Conservation (phyloP, 192 early-diverging fungal genomes). For the Gamsiella multidivaricata region DNA sequence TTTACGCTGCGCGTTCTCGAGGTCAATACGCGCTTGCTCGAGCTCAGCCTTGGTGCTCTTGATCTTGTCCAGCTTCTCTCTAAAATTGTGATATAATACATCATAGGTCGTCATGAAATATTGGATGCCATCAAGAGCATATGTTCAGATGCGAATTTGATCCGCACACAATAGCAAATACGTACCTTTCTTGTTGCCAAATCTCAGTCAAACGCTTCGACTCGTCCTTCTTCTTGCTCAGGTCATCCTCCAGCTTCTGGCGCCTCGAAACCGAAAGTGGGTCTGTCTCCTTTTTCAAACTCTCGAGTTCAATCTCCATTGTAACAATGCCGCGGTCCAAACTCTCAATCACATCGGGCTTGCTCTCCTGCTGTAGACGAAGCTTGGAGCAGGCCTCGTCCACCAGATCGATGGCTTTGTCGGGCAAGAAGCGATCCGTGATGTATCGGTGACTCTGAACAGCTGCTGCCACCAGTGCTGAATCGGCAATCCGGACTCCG, state of each 20-base stretch:
- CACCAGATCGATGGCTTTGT: constrained; percentile 86
- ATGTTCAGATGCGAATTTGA: background rate
- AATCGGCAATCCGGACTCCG: constrained; percentile 81
- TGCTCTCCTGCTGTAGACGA: constrained; percentile 81
- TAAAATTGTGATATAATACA: background rate
- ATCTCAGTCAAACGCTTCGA: constrained; percentile 63
- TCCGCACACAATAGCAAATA: background rate
- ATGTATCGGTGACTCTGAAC: constrained; percentile 81
- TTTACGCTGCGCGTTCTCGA: constrained; percentile 76
- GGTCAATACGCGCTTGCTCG: constrained; percentile 79
- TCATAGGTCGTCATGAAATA: background rate
- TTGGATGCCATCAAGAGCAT: background rate
- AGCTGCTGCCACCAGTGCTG: constrained; percentile 77
- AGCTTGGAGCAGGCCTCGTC: constrained; percentile 86
- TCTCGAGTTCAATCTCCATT: constrained; percentile 83
- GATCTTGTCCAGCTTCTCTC: constrained; percentile 72
- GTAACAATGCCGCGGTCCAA: constrained; percentile 80
- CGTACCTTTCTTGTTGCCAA: constrained; percentile 76
- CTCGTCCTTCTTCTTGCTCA: constrained; percentile 70
- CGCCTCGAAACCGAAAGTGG: constrained; percentile 73
- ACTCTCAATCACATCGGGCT: constrained; percentile 80
- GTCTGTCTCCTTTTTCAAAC: constrained; percentile 83
- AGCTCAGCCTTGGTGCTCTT: constrained; percentile 75
- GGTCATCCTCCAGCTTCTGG: constrained; percentile 65
- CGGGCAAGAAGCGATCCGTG: constrained; percentile 76